Evolutionary conservation across 371 early-diverging fungal species (phyloP), one percentile per base, ranked within the genome.

Genomic region (Funneliformis caledonium): DNA sequence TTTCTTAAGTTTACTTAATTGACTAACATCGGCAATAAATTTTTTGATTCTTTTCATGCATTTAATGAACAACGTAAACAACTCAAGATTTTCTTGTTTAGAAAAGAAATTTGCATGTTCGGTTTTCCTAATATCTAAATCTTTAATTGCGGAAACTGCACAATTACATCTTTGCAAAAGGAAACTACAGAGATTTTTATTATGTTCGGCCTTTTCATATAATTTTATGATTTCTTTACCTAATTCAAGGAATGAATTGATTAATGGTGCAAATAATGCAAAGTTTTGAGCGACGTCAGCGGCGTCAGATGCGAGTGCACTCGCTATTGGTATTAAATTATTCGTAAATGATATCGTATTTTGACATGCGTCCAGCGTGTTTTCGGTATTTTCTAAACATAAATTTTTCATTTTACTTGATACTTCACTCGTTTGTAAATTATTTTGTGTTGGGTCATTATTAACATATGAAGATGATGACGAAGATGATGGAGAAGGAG

Each of bases 41-140:
- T 22, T 72, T 72, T 72, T 72, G 9, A 72, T 72, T 50, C 43
- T 72, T 19, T 45, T 8, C 43, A 72, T 72, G 22, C 48, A 72
- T 16, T 47, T 31, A 26, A 47, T 45, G 31, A 72, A 72, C 19
- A 12, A 12, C 16, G 1, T 22, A 50, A 72, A 72, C 12, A 72
- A 22, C 1, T 42, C 31, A 72, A 22, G 8, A n/a, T 72, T 72
- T 22, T 43, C 50, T 56, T 56, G 16, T 47, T n/a, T 50, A 26
- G 72, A 37, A 72, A 72, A 72, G 31, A 72, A 72, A 19, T 4
- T 56, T n/a, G 43, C 33, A n/a, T 43, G 3, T 19, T 72, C 72
- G 14, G 31, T 26, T 7, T 72, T 72, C 45, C 50, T 37, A 12
- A 43, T 37, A 50, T 72, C 43, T n/a, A 72, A 50, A 43, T 72